Evolutionary conservation across 345 rosid species (phyloP).

Genomic region (Arabidopsis suecica): DNA sequence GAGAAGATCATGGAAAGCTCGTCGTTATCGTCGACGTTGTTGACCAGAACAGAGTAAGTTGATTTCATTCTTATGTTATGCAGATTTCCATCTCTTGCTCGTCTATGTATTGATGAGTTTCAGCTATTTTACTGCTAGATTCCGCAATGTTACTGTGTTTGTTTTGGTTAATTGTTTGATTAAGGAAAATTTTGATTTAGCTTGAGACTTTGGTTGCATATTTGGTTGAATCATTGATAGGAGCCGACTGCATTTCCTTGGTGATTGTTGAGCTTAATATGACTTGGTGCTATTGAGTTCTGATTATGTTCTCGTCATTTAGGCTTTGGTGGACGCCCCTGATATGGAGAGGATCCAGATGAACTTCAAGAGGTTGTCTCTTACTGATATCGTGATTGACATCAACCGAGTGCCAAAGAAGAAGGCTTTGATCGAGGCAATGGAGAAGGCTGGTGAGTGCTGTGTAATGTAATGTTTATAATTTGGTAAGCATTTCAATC

Average conservation of each 20-base stretch:
- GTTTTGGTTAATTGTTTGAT: not conserved
- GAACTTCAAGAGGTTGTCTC: constrained; percentile 91
- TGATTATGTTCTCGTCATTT: not conserved
- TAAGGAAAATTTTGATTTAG: not conserved
- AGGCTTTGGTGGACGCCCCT: constrained; percentile 97
- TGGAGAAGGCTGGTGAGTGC: constrained; percentile 88
- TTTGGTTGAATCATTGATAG: not conserved
- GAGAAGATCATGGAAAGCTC: constrained; percentile 82
- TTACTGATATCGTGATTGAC: constrained; percentile 83
- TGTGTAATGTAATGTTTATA: not conserved
- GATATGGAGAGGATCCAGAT: constrained; percentile 93
- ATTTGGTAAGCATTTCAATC: not conserved
- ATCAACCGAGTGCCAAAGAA: constrained; percentile 80
- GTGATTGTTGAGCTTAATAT: not conserved
- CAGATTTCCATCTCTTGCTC: not conserved
- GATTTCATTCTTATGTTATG: not conserved
- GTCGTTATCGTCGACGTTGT: constrained; percentile 92
- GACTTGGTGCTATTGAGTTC: not conserved
- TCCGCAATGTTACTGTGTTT: not conserved
- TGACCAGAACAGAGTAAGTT: constrained; percentile 78
- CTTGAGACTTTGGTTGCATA: not conserved
- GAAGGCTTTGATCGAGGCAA: constrained; percentile 83
- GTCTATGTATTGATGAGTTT: not conserved
- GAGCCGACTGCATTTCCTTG: not conserved
- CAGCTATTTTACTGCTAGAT: not conserved